Evolutionary conservation across 2,329 filamentous ascomycete genomes (phyloP).

Genomic region (Macroventuria anomochaeta): DNA sequence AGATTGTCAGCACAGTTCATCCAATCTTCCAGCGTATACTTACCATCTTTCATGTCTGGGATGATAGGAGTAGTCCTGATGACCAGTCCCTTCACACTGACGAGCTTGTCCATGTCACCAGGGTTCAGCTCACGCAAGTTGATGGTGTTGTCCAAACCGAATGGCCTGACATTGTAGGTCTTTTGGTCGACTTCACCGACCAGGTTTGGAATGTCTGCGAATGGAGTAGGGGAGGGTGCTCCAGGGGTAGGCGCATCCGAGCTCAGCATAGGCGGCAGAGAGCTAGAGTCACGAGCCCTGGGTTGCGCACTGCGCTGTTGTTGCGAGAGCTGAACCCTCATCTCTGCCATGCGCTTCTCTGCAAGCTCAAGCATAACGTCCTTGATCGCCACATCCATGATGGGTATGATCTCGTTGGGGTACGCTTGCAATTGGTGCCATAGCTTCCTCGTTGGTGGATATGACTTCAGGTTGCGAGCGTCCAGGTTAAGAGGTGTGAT

Average conservation of each 20-base stretch:
- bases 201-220: conserved; percentile 68
- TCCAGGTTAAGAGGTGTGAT: conserved; percentile 87
- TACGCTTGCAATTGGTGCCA: conserved; percentile 96
- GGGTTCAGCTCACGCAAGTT: conserved; percentile 96
- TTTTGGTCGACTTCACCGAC: conserved; percentile 78
- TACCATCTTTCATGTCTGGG: conserved; percentile 93
- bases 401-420: conserved; percentile 91
- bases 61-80: conserved; percentile 96
- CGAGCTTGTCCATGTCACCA: conserved; percentile 94
- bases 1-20: conserved; percentile 16
- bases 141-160: conserved; percentile 82
- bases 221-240: conserved; percentile 40
- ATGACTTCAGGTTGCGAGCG: conserved; percentile 86
- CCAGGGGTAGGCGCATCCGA: conserved; percentile 69
- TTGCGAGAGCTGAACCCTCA: conserved; percentile 64
- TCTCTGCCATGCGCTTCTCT: conserved; percentile 75
- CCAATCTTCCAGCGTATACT: conserved; percentile 9
- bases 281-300: conserved; percentile 65
- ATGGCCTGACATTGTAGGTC: conserved; percentile 86
- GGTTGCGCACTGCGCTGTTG: conserved; percentile 56
- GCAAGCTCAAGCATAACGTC: conserved; percentile 93
- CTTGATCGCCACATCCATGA: conserved; percentile 95
- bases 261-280: conserved; percentile 77
- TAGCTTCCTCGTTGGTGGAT: conserved; percentile 88
- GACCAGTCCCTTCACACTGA: conserved; percentile 93